Evolutionary conservation across 257 asterid genomes (phyloP), one percentile per base, ranked within the genome.

Genomic region (Capsicum chinense): DNA sequence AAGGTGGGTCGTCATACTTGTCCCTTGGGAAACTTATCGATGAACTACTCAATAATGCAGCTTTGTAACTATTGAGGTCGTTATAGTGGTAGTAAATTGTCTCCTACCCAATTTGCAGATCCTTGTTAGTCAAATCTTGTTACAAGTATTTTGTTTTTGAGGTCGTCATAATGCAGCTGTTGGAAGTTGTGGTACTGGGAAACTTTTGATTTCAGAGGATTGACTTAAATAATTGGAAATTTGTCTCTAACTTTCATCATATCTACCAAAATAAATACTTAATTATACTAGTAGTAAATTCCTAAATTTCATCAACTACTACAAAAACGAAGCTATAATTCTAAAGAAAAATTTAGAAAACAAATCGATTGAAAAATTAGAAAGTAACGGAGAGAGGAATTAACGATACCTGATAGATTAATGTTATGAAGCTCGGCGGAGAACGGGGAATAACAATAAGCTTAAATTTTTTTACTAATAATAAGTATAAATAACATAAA

Each of bases 1-100:
- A 86, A 70, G 92, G 93, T 52, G 97, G 97, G 4, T 88, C 95
- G 9, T 91, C 97, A 0, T 87, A 83, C 68, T 12, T 54, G 16
- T 69, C 89, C 37, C 80, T 92, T 35, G 79, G 82, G 12, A 85
- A 39, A 68, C 85, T 91, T n/a, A 74, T 87, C 44, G 44, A 88
- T 11, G 63, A 83, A 76, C 9, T 66, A 56, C 60, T 86, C 60
- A 85, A 84, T 9, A 84, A 74, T 14, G 60, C 81, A 74, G 80
- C 59, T 62, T 10, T 21, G 15, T 62, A 19, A 19, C 54, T 7
- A 48, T 6, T 44, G 48, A 44, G 33, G 64, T 58, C 3, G 9
- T 19, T 37, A 19, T 9, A 62, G 19, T 56, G 5, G 10, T 58
- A 17, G 13, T 7, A 60, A 60, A 60, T 37, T 67, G 13, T 67